Conservation (phyloP, 164 flowering plant species). For the Dillenia suffruticosa region DNA sequence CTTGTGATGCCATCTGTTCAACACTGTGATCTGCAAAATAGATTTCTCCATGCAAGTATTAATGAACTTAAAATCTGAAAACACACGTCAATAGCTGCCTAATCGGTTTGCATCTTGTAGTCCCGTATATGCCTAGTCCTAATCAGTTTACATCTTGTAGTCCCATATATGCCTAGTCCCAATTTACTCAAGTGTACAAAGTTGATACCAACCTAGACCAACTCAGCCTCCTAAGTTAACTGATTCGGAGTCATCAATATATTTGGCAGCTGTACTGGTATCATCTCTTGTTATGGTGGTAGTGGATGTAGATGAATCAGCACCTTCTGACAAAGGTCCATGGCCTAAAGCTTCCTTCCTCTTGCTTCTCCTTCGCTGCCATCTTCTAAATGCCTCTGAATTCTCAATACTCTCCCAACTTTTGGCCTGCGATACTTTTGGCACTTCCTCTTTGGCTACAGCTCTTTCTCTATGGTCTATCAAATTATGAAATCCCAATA, state of each 20-base stretch:
- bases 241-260: slow-evolving; percentile 16
- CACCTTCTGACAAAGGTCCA: slow-evolving; percentile 9
- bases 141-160: too few species aligned
- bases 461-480: slow-evolving; percentile 3
- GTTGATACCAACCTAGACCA: too few species aligned
- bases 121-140: too few species aligned
- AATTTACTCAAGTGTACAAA: too few species aligned
- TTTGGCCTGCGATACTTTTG: not conserved
- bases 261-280: slow-evolving; percentile 9
- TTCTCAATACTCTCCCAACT: slow-evolving; percentile 14
- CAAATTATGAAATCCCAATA: not conserved
- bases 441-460: not conserved
- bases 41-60: too few species aligned
- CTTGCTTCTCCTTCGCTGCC: slow-evolving; percentile 45
- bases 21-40: too few species aligned
- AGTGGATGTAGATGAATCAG: slow-evolving; percentile 41
- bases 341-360: slow-evolving; percentile 30
- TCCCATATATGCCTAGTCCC: too few species aligned
- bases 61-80: too few species aligned
- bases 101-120: too few species aligned
- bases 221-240: slow-evolving; percentile 12
- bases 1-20: too few species aligned
- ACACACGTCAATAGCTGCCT: too few species aligned
- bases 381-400: slow-evolving; percentile 38
- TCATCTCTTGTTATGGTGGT: slow-evolving; percentile 19